Evolutionary conservation across 2,329 filamentous ascomycete species (phyloP).

Genomic region (Fusarium subglutinans): DNA sequence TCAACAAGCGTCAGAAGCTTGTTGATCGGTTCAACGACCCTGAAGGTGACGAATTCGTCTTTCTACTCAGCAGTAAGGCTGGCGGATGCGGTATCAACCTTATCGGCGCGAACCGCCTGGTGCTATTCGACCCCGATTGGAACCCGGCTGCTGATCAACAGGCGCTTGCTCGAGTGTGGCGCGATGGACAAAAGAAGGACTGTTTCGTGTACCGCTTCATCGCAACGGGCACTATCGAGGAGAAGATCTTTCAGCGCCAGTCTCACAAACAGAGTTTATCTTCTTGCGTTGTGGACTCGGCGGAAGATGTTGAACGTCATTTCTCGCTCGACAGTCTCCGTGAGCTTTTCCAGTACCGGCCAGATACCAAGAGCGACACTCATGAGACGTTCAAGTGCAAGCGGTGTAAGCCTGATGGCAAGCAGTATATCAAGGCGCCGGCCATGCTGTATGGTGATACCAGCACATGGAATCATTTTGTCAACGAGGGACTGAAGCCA

Average conservation of each 20-base stretch:
- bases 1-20: conserved; percentile 95
- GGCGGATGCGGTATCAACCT: conserved; percentile 96
- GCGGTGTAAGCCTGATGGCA: conserved; percentile 87
- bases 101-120: conserved; percentile 91
- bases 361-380: conserved; percentile 87
- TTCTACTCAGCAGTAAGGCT: conserved; percentile 95
- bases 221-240: conserved; percentile 95
- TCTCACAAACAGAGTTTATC: conserved; percentile 98
- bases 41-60: conserved; percentile 88
- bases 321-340: conserved; percentile 91
- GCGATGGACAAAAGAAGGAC: conserved; percentile 98
- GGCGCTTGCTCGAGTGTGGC: conserved; percentile 95
- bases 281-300: conserved; percentile 94
- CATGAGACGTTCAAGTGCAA: conserved; percentile 99
- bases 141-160: conserved; percentile 98
- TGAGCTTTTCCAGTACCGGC: conserved; percentile 93
- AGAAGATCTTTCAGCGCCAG: conserved; percentile 99
- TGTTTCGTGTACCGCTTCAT: conserved; percentile 99
- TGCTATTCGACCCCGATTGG: conserved; percentile 98
- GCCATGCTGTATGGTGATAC: conserved; percentile 98
- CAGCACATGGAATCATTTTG: conserved; percentile 99
- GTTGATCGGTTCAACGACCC: conserved; percentile 99
- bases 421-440: conserved; percentile 87
- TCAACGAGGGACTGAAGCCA: conserved; percentile 78
- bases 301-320: conserved; percentile 96